Evolutionary conservation across 768 basidiomycete genomes (phyloP).

Genomic region (Lentinula detonsa): DNA sequence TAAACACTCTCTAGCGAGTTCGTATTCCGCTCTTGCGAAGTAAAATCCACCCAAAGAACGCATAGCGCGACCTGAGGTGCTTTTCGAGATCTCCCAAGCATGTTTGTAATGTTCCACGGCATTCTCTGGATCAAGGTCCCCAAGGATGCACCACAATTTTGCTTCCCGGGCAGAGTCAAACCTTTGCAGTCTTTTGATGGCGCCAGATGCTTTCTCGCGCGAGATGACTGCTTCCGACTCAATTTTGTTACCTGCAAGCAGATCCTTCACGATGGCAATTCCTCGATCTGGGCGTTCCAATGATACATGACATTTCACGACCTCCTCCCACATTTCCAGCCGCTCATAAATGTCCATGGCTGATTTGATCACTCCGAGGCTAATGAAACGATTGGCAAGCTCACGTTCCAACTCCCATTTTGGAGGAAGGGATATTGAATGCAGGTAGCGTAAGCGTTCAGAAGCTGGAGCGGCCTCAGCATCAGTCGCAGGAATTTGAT

Average conservation of each 20-base stretch:
- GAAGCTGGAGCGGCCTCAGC: slow-evolving; percentile 39
- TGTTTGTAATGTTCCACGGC: slow-evolving; percentile 70
- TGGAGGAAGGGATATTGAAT: slow-evolving; percentile 76
- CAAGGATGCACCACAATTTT: slow-evolving; percentile 92
- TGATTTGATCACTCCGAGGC: slow-evolving; percentile 82
- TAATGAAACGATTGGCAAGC: slow-evolving; percentile 76
- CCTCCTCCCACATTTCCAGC: slow-evolving; percentile 99
- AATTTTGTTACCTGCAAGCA: slow-evolving; percentile 78
- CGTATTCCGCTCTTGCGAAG: slow-evolving; percentile 63
- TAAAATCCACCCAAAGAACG: slow-evolving; percentile 84
- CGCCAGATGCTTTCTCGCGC: slow-evolving; percentile 45
- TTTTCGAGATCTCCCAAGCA: slow-evolving; percentile 79
- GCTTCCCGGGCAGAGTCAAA: slow-evolving; percentile 68
- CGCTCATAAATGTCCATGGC: slow-evolving; percentile 92
- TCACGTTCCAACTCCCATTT: slow-evolving; percentile 94
- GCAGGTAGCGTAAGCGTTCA: slow-evolving; percentile 77
- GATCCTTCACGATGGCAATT: slow-evolving; percentile 73
- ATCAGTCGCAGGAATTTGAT: slow-evolving; percentile 92
- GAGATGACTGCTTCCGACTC: slow-evolving; percentile 72
- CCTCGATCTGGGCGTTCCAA: slow-evolving; percentile 79
- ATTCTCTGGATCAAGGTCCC: slow-evolving; percentile 77
- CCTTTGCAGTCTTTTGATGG: slow-evolving; percentile 20
- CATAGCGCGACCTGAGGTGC: slow-evolving; percentile 86
- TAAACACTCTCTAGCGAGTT: slow-evolving; percentile 59
- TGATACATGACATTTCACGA: slow-evolving; percentile 79